Evolutionary conservation across 352 stramenopile species (phyloP), one percentile per base, ranked within the genome.

Genomic region (Globisporangium takayamanum): DNA sequence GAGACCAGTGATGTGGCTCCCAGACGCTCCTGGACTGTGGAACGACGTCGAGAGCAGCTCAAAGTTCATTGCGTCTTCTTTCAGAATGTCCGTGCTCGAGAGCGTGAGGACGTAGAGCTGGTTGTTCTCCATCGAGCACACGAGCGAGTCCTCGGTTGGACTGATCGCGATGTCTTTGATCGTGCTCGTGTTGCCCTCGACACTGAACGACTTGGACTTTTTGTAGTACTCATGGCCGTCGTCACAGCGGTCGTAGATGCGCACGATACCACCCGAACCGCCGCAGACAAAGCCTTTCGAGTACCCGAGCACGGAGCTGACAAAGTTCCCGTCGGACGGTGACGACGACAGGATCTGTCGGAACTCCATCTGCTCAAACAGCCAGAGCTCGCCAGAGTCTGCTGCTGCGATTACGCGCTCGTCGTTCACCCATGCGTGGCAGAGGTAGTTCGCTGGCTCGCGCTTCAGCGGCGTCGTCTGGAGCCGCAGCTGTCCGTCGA

Each of bases 361-460:
- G 62, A 97, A 95, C 56, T 98, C 94, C 50, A 96, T 81, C 68
- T 87, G 83, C 53, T 98, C 92, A 64, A 98, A 97, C 8, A 98
- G 47, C 77, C 74, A 98, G 28, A 98, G 63, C 49, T 97, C 88
- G 0, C 92, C 93, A 0, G 76, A 82, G 63, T 96, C 88, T 0
- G 91, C 93, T 2, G 88, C 87, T 7, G 92, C 84, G 3, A 98
- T 70, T 5, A 98, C 73, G 12, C 89, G 80, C 15, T 98, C 92
- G 37, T 98, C 91, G 10, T 67, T 83, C 26, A 98, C 78, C 93
- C 93, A 98, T 12, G 76, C 74, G 47, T 98, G 94, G 20, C 78
- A 91, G 14, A 96, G 61, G 62, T 97, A 98, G 53, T 96, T 89
- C 2, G 78, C 78, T 7, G 82, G 75, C 36, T 96, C 87, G 0